phyloP scores from a whole-genome alignment of 208 protist genomes.

The Wallacemonas sp. region DNA sequence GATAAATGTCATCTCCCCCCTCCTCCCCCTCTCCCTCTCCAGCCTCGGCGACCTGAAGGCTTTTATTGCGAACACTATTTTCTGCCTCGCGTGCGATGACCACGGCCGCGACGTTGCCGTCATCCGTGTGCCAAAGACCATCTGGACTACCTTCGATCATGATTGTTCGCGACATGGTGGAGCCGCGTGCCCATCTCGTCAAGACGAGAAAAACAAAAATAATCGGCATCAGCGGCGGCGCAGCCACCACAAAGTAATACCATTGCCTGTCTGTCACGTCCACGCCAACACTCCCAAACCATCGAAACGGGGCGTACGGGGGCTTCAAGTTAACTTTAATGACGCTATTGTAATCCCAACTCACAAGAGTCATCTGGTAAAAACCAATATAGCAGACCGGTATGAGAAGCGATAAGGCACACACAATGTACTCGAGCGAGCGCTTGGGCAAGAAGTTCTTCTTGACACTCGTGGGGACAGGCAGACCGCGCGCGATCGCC shows the following conservation, averaged over 20 bases:
- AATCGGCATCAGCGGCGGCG: constrained; percentile 40
- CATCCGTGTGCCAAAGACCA: constrained; percentile 3
- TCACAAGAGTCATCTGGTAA: constrained; percentile 33
- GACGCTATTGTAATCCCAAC: constrained; percentile 25
- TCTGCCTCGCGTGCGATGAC: not conserved
- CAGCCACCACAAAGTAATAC: constrained; percentile 50
- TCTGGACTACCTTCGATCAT: constrained; percentile 8
- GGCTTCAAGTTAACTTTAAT: constrained; percentile 30
- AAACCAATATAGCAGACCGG: constrained; percentile 27
- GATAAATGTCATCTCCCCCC: not conserved
- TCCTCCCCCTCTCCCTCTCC: not conserved
- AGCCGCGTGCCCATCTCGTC: constrained; percentile 18
- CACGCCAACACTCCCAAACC: constrained; percentile 55
- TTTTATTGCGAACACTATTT: not conserved
- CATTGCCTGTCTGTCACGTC: constrained; percentile 68
- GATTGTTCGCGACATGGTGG: constrained; percentile 6
- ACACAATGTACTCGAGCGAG: constrained; percentile 41
- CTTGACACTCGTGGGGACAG: constrained; percentile 6
- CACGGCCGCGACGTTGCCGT: not conserved
- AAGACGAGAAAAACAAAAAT: constrained; percentile 42
- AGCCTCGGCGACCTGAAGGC: not conserved
- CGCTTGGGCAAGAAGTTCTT: constrained; percentile 31
- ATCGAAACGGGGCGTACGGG: constrained; percentile 47
- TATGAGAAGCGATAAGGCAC: constrained; percentile 18
- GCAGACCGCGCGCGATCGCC: too few relatives aligned